Base-by-base conservation (phyloP, 2,329 filamentous ascomycete species). In the Dendryphion nanum region DNA sequence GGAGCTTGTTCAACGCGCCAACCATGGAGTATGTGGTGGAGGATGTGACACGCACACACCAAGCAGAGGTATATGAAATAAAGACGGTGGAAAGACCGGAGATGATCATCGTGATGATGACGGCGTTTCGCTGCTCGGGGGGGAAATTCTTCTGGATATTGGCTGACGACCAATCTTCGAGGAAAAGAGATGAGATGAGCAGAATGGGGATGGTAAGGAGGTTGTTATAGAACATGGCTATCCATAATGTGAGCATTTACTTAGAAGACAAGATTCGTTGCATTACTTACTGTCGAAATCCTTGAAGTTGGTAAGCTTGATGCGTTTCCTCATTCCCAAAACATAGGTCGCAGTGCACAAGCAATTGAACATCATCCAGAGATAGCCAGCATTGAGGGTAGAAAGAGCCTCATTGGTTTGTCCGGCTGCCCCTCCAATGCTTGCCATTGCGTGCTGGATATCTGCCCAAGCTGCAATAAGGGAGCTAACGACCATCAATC, bases 141-240 rank as follows among this genome's bases (percentile, higher is more conserved):
- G 93, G 93, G 74, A 98, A 98, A 76, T 97, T 97, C 68, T 78
- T 82, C 52, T 74, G 70, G 53, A 98, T 72, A 71, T 98, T 98
- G 45, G 77, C 76, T 35, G 79, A 73, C 5, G 90, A 95, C 93
- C 93, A 98, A 72, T 97, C 88, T 67, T 98, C 93, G 51, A 85
- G 73, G 48, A 95, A 57, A 37, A 96, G 73, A 21, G 91, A 94
- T 65, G 83, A 83, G 55, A 89, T 65, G 41, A 97, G 69, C 36
- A 98, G 82, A 57, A 97, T 85, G 18, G 93, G 93, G 48, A 98
- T 95, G 40, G 90, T 95, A 51, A 98, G 82, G 33, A 97, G 79
- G 71, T 98, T 97, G 81, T 98, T 98, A 78, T 98, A 98, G 74
- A 93, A 97, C 93, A 97, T 98, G 61, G 90, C 91, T 97, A 50